A percentile compares a stretch with the other conserved stretches of the same genome.
Evolutionary conservation across 768 basidiomycete genomes (phyloP).

Genomic region (Leccinum olivaceopallidum): DNA sequence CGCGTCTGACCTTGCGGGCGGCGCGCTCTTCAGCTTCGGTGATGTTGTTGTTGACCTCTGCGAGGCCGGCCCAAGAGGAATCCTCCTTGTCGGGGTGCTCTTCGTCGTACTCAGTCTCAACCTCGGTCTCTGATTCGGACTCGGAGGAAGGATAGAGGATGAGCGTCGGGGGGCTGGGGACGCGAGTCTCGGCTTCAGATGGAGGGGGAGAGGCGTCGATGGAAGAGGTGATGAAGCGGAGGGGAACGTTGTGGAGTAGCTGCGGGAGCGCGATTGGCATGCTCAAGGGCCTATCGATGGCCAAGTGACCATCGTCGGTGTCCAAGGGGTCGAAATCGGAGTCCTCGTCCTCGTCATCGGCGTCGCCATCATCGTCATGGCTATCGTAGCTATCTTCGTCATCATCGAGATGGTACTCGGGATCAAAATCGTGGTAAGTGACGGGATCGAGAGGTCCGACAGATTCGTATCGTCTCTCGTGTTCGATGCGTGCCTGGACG

Average conservation of each 20-base stretch:
- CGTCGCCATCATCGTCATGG: neutral
- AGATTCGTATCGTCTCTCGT: neutral
- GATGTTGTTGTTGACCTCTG: neutral
- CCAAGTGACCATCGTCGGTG: neutral
- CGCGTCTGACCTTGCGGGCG: constrained; percentile 10
- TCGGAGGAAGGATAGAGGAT: neutral
- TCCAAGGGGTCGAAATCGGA: neutral
- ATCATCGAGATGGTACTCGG: neutral
- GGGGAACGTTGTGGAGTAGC: constrained; percentile 4
- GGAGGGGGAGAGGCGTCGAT: neutral
- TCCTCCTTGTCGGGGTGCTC: neutral
- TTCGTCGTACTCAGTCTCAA: neutral
- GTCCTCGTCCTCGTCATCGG: neutral
- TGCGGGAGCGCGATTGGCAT: constrained; percentile 3
- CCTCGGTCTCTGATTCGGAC: neutral
- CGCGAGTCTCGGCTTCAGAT: neutral
- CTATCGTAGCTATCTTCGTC: neutral
- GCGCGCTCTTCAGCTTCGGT: constrained; percentile 7
- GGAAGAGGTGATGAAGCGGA: neutral
- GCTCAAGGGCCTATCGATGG: neutral
- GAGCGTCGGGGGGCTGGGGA: neutral
- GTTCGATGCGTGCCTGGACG: constrained; percentile 1
- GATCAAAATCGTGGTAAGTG: neutral
- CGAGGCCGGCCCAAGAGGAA: neutral
- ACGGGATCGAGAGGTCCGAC: neutral